phyloP scores from a whole-genome alignment of 345 rosid species.

The Crucihimalaya himalaica region DNA sequence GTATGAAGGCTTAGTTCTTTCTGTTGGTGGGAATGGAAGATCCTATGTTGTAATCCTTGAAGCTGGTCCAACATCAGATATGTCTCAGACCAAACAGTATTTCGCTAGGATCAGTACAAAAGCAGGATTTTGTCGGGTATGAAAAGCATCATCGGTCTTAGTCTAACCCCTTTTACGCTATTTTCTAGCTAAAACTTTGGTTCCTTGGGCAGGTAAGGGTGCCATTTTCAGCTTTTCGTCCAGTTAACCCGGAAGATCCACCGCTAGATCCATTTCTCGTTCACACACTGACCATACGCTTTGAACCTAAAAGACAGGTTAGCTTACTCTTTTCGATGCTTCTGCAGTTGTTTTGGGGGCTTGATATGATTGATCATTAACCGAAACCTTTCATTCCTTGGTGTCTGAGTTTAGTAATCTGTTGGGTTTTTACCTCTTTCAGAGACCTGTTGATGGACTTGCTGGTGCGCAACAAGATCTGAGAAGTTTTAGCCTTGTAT shows the following conservation, averaged over 20 bases:
- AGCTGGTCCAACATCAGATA: conserved; percentile 92
- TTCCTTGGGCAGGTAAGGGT: conserved; percentile 76
- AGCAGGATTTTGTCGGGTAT: conserved; percentile 92
- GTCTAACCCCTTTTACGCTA: neutral
- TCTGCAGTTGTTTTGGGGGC: conserved; percentile 1
- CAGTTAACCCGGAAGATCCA: conserved; percentile 94
- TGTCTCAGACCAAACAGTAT: conserved; percentile 81
- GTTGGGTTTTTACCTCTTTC: conserved; percentile 38
- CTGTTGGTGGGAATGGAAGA: conserved; percentile 98
- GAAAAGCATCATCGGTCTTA: conserved; percentile 14
- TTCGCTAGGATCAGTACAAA: conserved; percentile 90
- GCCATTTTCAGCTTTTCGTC: conserved; percentile 91
- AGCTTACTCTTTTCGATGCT: conserved; percentile 17
- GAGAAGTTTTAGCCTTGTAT: conserved; percentile 78
- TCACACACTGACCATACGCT: conserved; percentile 88
- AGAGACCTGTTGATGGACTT: conserved; percentile 77
- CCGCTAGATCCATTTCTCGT: conserved; percentile 92
- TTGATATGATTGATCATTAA: neutral
- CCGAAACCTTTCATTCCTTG: neutral
- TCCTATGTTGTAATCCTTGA: conserved; percentile 89
- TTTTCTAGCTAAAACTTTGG: conserved; percentile 17
- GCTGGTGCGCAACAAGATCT: conserved; percentile 67
- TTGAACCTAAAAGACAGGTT: conserved; percentile 98
- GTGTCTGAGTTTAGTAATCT: conserved; percentile 9
- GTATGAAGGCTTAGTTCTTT: conserved; percentile 89